Evolutionary conservation across 2,329 filamentous ascomycete species (phyloP), one percentile per base, ranked within the genome.

Genomic region (Aspergillus ochraceoroseus): DNA sequence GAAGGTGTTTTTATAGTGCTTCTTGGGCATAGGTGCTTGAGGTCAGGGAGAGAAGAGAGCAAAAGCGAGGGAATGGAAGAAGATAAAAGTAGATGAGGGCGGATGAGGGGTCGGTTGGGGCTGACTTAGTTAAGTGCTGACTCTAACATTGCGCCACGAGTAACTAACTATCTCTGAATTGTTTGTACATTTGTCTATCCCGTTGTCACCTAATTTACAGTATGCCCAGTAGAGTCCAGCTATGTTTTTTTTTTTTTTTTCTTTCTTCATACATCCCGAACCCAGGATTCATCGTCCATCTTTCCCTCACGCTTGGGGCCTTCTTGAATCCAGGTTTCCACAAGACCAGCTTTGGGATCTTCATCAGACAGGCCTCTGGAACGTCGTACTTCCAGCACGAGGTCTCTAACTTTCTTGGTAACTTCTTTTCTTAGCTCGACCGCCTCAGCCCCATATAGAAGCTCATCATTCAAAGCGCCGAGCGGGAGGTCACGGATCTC

Each of bases 391-490:
- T 87, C 86, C 36, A 90, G 66, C 2, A 98, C 83, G 60, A 94
- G 84, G 40, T 84, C 75, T 33, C 92, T 75, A 22, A 96, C 79
- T 44, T 82, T 76, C 61, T 75, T 74, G 2, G 90, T 87, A 33
- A 90, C 87, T 63, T 95, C 87, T 38, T 85, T 80, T 43, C 92
- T 74, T 48, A 94, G 69, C 51, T 80, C 75, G 38, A 84, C 75
- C 0, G 87, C 90, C 65, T 95, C 88, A n/a, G 71, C 65, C 7
- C 80, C 77, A 52, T 81, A 76, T 63, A 80, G 80, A 18, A 90
- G 68, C 27, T 75, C 71, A 14, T 86, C 80, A 9, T 68, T 78
- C 40, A 86, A 61, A 9, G 82, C 76, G 1, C 81, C 84, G 1
- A 68, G 33, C 2, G 65, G 59, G 12, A 64, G 41, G 34, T 61